Evolutionary conservation across 345 rosid genomes (phyloP), one percentile per base, ranked within the genome.

Genomic region (Murraya paniculata): DNA sequence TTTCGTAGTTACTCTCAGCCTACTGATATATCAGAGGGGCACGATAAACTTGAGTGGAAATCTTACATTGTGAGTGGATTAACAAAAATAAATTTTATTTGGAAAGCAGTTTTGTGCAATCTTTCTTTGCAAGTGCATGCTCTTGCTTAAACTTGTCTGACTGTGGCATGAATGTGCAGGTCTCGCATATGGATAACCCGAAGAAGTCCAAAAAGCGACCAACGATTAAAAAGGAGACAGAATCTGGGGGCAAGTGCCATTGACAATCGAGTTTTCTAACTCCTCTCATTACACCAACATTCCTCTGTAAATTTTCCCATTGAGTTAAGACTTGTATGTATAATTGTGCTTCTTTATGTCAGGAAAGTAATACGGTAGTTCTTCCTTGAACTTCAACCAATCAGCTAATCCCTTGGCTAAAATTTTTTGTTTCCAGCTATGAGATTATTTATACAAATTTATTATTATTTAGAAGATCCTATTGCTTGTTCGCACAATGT

Each of bases 61-160:
- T 91, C 99, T 53, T 83, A 87, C 71, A 85, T 91, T 74, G 97
- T 94, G 87, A 89, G 98, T 82, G 48, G 9, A 8, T 31, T 19
- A 64, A 33, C 25, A 30, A 64, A 62, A 31, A 64, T 19, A n/a
- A 33, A 19, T 64, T 28, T 61, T 59, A 62, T 62, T 7, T 62
- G 21, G 39, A 31, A 33, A 33, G 24, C 38, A 24, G 14, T 27
- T 13, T 28, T 62, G 8, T 64, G 57, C 57, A 18, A 16, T 5
- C 19, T 14, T 61, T 60, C 18, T 27, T 61, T 14, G 36, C 19
- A 5, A 1, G 36, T 27, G n/a, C 57, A 10, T 45, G 57, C 18
- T 30, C 58, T 27, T 25, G 5, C 18, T 25, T 38, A 38, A 39
- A 6, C 22, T 41, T 13, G 19, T 14, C 9, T 4, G 14, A 16